Conservation (phyloP, 805 yeast genomes). For the Kuraishia cidri region DNA sequence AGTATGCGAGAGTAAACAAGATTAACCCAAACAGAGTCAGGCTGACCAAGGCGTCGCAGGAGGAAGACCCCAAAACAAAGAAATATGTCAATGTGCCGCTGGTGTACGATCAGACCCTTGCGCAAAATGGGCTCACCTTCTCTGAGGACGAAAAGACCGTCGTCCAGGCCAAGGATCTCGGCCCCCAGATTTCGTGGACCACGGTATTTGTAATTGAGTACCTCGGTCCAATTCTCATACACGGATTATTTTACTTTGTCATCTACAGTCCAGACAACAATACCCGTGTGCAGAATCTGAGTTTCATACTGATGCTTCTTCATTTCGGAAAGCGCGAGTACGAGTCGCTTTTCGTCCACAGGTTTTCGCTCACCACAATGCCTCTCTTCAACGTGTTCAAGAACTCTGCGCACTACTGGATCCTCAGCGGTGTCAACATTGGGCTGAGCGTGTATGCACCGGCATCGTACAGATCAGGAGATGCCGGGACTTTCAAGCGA, state of each 20-base stretch:
- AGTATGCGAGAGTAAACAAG: slow-evolving; percentile 26
- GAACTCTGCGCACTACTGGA: slow-evolving; percentile 89
- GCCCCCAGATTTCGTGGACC: slow-evolving; percentile 90
- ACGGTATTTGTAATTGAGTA: slow-evolving; percentile 86
- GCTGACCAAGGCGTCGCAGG: slow-evolving; percentile 29
- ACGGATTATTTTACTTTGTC: slow-evolving; percentile 52
- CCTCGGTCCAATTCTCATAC: slow-evolving; percentile 80
- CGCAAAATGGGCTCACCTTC: slow-evolving; percentile 31
- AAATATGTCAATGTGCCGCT: slow-evolving; percentile 32
- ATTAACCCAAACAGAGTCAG: slow-evolving; percentile 44
- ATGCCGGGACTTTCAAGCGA: slow-evolving; percentile 11
- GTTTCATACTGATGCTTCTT: slow-evolving; percentile 47
- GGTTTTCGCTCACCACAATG: slow-evolving; percentile 87
- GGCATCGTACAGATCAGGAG: slow-evolving; percentile 2
- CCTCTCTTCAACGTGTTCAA: slow-evolving; percentile 82
- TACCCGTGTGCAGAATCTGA: slow-evolving; percentile 41
- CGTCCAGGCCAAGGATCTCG: slow-evolving; percentile 76
- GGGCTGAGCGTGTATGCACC: slow-evolving; percentile 20
- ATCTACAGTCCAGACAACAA: slow-evolving; percentile 27
- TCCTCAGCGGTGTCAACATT: slow-evolving; percentile 62
- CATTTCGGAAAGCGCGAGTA: slow-evolving; percentile 86
- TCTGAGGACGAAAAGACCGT: slow-evolving; percentile 24
- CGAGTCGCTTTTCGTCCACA: slow-evolving; percentile 80
- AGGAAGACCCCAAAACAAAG: slow-evolving; percentile 16
- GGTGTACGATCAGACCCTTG: slow-evolving; percentile 32